These are phyloP conservation scores for Vitis hybrid DNA, from an alignment of 177 flowering plant species.

Conservation along the genomic window DNA sequence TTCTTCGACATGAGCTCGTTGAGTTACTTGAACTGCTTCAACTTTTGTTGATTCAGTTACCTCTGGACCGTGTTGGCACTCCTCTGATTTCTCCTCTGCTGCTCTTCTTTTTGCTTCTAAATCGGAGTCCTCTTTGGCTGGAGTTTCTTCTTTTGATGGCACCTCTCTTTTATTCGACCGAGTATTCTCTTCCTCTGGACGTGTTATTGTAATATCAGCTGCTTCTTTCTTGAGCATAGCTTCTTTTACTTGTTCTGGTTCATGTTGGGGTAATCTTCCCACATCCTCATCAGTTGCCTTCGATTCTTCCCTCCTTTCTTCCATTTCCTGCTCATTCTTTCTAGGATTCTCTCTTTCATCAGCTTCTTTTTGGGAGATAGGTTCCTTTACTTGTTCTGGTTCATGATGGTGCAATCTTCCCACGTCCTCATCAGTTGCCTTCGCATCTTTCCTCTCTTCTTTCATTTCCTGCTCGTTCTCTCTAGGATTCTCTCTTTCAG, in stretches of 20 bases:
- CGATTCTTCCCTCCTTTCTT: neutral
- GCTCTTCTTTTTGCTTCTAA: neutral
- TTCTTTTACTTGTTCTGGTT: constrained; percentile 1
- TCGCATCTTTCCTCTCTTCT: neutral
- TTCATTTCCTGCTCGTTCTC: neutral
- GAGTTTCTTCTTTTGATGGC: constrained; percentile 6
- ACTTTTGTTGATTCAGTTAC: constrained; percentile 6
- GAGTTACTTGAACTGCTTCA: neutral
- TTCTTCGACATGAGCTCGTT: neutral
- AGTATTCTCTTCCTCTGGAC: neutral
- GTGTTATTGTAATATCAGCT: neutral
- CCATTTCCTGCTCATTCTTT: neutral
- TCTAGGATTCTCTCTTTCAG: neutral
- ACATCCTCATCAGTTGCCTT: neutral
- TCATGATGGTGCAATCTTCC: neutral
- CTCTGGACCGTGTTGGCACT: neutral
- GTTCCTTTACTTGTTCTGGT: neutral
- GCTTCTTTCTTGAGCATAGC: neutral
- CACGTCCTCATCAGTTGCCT: constrained; percentile 1
- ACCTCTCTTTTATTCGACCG: neutral
- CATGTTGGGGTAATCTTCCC: neutral
- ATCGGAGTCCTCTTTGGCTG: constrained; percentile 6
- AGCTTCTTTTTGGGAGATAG: neutral
- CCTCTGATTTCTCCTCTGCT: neutral
- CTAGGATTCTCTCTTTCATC: neutral